These are phyloP conservation scores for Apiotrichum mycotoxinovorans DNA, from an alignment of 1,284 basidiomycete genomes.

Conservation along the genomic window DNA sequence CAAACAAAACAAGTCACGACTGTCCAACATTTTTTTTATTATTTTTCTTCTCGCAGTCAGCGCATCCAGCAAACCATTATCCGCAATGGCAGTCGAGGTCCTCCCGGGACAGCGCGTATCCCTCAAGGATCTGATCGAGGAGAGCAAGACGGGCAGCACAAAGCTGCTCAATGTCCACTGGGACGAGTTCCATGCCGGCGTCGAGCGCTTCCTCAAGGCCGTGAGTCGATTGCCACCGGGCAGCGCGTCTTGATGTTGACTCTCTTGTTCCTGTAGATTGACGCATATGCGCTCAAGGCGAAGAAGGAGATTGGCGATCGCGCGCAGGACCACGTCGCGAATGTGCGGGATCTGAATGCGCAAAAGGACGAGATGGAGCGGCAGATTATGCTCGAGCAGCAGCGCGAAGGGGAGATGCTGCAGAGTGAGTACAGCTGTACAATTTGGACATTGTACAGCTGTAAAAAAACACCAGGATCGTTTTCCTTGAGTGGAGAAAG, in stretches of 20 bases:
- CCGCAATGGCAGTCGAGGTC: slow-evolving; percentile 20
- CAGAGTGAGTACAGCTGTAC: slow-evolving; percentile 27
- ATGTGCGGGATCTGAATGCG: slow-evolving; percentile 33
- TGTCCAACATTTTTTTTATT: background rate
- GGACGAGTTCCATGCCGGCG: slow-evolving; percentile 35
- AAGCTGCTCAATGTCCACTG: slow-evolving; percentile 30
- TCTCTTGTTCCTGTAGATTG: slow-evolving; percentile 32
- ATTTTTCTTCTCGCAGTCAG: background rate
- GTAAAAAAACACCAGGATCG: too few species aligned
- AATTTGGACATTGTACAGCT: too few species aligned
- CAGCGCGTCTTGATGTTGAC: too few species aligned
- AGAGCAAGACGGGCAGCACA: slow-evolving; percentile 11
- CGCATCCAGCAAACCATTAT: background rate
- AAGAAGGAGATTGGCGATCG: slow-evolving; percentile 38
- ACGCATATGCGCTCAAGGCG: slow-evolving; percentile 35
- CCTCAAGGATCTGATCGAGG: slow-evolving; percentile 25
- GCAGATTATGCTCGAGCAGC: slow-evolving; percentile 40
- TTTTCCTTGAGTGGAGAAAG: too few species aligned
- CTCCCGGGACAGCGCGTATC: slow-evolving; percentile 22
- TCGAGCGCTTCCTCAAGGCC: slow-evolving; percentile 39
- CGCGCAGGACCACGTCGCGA: slow-evolving; percentile 30
- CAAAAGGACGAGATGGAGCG: slow-evolving; percentile 40
- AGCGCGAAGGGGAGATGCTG: slow-evolving; percentile 45
- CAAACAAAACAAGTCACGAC: background rate
- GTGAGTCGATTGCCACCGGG: slow-evolving; percentile 23